Evolutionary conservation across 768 basidiomycete genomes (phyloP), one percentile per base, ranked within the genome.

Genomic region (Boletus pseudopeckii): DNA sequence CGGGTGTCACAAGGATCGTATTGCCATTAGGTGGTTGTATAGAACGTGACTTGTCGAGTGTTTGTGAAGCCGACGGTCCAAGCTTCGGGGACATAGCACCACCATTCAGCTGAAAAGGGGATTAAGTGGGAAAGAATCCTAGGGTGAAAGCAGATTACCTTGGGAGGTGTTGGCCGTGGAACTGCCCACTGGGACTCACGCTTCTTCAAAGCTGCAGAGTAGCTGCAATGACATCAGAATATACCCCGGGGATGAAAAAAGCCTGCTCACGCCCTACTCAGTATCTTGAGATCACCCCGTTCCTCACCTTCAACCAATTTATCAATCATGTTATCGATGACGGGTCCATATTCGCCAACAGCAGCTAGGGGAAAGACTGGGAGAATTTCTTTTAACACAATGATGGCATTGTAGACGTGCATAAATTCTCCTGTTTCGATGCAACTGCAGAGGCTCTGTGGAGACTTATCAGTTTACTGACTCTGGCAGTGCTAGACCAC

Each of bases 401-500:
- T 83, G 70, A 98, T 90, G n/a, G 92, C 81, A 66, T 99, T 99
- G 71, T 96, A 95, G 50, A 98, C 90, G 63, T 93, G 93, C 90
- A 98, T 96, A 69, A 95, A 98, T 64, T 95, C 95, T 46, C 82
- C 83, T 2, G 93, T 88, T 63, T 86, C 80, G 56, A 98, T 86
- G 65, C 89, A 93, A 32, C 84, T 86, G 18, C 79, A 75, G 59
- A 98, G 83, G 52, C 83, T 84, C 94, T 94, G 63, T 18, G 33
- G 54, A 37, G 34, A 30, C 22, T 18, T 14, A 1, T 53, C 15
- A 56, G 47, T 50, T 45, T n/a, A 41, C 37, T 40, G 30, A 32
- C 34, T 14, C 2, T 20, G 22, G 24, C n/a, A 3, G 6, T n/a
- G 28, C 2, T 42, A 13, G 33, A 49, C 7, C 5, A 71, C 80